Evolutionary conservation across 2,329 filamentous ascomycete species (phyloP).

Genomic region (Aureobasidium sp.): DNA sequence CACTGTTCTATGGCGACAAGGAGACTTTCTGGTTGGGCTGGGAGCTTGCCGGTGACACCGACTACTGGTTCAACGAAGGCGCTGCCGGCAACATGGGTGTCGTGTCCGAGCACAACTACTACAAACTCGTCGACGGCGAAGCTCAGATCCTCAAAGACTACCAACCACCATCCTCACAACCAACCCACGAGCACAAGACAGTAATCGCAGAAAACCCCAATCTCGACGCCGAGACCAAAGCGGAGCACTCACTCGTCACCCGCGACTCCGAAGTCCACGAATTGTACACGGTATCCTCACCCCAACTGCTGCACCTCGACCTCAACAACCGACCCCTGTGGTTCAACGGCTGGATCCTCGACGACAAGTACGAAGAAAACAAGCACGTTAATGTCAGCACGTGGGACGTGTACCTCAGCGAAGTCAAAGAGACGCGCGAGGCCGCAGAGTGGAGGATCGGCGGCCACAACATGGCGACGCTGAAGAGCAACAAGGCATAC

Average conservation of each 20-base stretch:
- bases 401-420: conserved; percentile 32
- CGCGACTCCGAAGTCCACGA: background rate
- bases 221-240: background rate
- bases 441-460: conserved; percentile 29
- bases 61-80: conserved; percentile 40
- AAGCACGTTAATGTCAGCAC: conserved; percentile 30
- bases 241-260: background rate
- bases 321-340: conserved; percentile 36
- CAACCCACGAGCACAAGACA: background rate
- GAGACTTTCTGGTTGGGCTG: conserved; percentile 46
- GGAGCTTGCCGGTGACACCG: conserved; percentile 38
- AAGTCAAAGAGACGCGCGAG: conserved; percentile 25
- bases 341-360: conserved; percentile 43
- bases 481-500: conserved; percentile 26
- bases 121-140: background rate
- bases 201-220: background rate
- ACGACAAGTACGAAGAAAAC: conserved; percentile 36
- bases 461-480: conserved; percentile 32
- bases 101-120: conserved; percentile 43
- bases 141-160: background rate
- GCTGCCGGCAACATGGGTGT: conserved; percentile 33
- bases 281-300: conserved; percentile 34
- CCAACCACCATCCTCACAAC: background rate
- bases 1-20: conserved; percentile 36
- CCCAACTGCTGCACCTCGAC: conserved; percentile 42